Percentiles rank a stretch among this genome's conserved stretches.
phyloP scores from a whole-genome alignment of 352 stramenopile genomes.

The Phytophthora aleatoria region DNA sequence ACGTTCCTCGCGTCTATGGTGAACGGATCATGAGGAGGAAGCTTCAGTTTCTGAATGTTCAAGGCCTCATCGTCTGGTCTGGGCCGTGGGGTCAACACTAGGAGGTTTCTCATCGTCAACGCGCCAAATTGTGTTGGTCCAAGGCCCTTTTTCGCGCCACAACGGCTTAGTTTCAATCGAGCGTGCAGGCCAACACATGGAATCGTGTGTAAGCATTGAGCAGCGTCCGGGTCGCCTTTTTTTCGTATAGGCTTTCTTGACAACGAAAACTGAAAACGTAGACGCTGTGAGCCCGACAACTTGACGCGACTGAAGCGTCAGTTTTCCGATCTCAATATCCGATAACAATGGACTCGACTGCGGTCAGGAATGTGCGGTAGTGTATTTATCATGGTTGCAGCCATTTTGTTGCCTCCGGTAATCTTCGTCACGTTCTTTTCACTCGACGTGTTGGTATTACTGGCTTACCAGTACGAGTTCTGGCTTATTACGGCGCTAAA shows the following conservation, averaged over 20 bases:
- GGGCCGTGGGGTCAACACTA: slow-evolving; percentile 1
- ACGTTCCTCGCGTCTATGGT: slow-evolving; percentile 15
- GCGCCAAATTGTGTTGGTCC: slow-evolving; percentile 3
- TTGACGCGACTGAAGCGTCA: slow-evolving; percentile 16
- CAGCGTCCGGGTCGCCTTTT: slow-evolving; percentile 4
- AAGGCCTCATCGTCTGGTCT: background rate
- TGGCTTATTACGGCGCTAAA: slow-evolving; percentile 26
- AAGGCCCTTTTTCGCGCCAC: background rate
- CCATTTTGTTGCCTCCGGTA: slow-evolving; percentile 16
- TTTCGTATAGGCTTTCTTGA: slow-evolving; percentile 26
- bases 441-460: too few species aligned
- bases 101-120: slow-evolving; percentile 9
- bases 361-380: slow-evolving; percentile 17
- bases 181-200: slow-evolving; percentile 19
- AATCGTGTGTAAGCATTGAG: slow-evolving; percentile 13
- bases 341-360: slow-evolving; percentile 24
- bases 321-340: slow-evolving; percentile 1
- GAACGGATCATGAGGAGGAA: slow-evolving; percentile 16
- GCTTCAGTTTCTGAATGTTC: slow-evolving; percentile 5
- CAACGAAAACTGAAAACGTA: slow-evolving; percentile 16
- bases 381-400: slow-evolving; percentile 17
- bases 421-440: slow-evolving; percentile 22
- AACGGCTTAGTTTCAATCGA: slow-evolving; percentile 10
- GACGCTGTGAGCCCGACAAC: slow-evolving; percentile 22
- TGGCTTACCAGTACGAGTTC: slow-evolving; percentile 23